Evolutionary conservation across 148 eudicot species (phyloP).

Genomic region (Oxyria digyna): DNA sequence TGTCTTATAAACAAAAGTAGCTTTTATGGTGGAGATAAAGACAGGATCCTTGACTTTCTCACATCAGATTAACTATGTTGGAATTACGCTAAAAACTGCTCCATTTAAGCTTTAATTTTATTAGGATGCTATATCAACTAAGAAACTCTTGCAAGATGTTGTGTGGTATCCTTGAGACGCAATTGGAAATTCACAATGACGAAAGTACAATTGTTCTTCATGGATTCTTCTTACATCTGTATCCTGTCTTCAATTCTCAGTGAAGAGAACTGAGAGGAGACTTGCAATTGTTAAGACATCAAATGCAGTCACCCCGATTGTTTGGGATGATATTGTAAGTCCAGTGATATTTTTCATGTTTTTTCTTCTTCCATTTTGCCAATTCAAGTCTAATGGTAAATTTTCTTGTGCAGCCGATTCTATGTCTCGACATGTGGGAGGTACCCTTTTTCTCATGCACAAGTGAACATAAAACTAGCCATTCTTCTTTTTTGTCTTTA

Average conservation of each 20-base stretch:
- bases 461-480: neutral
- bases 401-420: conserved; percentile 60
- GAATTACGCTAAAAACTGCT: neutral
- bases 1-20: neutral
- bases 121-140: neutral
- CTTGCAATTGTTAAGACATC: conserved; percentile 69
- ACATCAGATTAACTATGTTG: neutral
- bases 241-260: conserved; percentile 20
- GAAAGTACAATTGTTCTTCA: neutral
- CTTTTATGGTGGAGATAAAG: neutral
- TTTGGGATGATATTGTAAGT: conserved; percentile 84
- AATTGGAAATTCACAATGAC: neutral
- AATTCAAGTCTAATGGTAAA: neutral
- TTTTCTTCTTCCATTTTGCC: neutral
- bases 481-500: neutral
- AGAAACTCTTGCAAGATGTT: neutral
- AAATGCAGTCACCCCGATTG: conserved; percentile 69
- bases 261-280: conserved; percentile 63
- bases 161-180: neutral
- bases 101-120: neutral
- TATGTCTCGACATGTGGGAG: conserved; percentile 92
- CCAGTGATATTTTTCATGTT: neutral
- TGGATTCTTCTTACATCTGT: neutral
- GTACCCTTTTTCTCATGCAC: conserved; percentile 23
- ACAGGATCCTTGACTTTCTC: neutral